phyloP scores from a whole-genome alignment of 768 basidiomycete species.

The Butyriboletus loyo region DNA sequence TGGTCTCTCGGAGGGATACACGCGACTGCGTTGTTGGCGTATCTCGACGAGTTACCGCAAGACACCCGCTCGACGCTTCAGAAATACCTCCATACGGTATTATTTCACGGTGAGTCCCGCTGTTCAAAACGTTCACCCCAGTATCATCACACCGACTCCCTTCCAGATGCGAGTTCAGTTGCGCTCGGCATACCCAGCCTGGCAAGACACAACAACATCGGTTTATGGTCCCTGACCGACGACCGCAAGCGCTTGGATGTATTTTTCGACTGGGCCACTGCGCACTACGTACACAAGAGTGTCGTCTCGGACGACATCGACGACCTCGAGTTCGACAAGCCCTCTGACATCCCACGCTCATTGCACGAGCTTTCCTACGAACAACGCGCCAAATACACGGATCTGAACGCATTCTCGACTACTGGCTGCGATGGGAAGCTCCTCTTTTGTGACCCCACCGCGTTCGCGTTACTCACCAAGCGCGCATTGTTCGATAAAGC shows the following conservation, averaged over 20 bases:
- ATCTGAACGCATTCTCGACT: background rate
- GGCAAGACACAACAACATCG: background rate
- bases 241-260: constrained; percentile 9
- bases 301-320: constrained; percentile 12
- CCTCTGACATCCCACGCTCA: constrained; percentile 9
- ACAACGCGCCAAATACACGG: constrained; percentile 12
- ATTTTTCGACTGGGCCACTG: constrained; percentile 17
- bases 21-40: constrained; percentile 9
- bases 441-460: constrained; percentile 4
- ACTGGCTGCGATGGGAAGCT: constrained; percentile 15
- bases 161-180: constrained; percentile 2
- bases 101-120: constrained; percentile 13
- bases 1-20: constrained; percentile 22
- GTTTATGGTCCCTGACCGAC: background rate
- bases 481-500: constrained; percentile 19
- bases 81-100: constrained; percentile 20
- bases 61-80: constrained; percentile 4
- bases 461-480: constrained; percentile 7
- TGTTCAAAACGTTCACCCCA: background rate
- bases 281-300: constrained; percentile 16
- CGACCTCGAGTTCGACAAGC: constrained; percentile 14
- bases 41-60: constrained; percentile 8
- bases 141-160: background rate
- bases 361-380: constrained; percentile 11
- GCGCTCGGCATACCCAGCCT: constrained; percentile 11